Evolutionary conservation across 257 asterid species (phyloP), one percentile per base, ranked within the genome.

Genomic region (Rhazya stricta): DNA sequence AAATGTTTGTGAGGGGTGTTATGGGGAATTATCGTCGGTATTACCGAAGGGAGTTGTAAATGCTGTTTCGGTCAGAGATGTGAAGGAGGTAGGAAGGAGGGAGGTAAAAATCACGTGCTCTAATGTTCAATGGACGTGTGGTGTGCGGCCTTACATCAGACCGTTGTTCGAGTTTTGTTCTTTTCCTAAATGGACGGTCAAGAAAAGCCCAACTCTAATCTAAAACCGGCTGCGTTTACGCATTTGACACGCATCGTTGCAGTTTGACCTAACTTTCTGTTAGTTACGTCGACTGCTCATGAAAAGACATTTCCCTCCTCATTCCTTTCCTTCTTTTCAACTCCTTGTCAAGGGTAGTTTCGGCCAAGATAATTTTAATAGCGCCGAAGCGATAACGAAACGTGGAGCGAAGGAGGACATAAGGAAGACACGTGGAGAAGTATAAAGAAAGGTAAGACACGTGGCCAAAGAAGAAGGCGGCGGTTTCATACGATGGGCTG

Each of bases 261-360:
- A 48, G 69, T 42, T 81, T 81, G 74, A 82, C 76, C 74, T 50
- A 78, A 69, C 73, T 36, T 79, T 72, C 67, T 58, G 74, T 66
- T 75, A 66, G 70, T 46, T 45, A 66, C 72, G 1, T 39, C 27
- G 15, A 0, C 30, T n/a, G 8, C 6, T 5, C 2, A 0, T 0
- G 13, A 50, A 81, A 81, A 19, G 76, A 76, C 80, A 7, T 0
- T 11, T 46, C 72, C 30, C 62, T 76, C 78, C 84, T 39, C 61
- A 7, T 5, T 6, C 0, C 1, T 6, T 3, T 6, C 1, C 41
- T 2, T 50, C 29, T 12, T 19, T 53, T 27, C 10, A 21, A 30
- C 51, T 39, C 32, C 65, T 41, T 1, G 57, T 74, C 5, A 76
- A 63, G 80, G 82, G 39, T 48, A 6, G 12, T 69, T 78, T n/a